Percentiles rank a stretch among this genome's conserved stretches.
phyloP scores from a whole-genome alignment of 2,329 filamentous ascomycete genomes.

The Penicillium palitans region DNA sequence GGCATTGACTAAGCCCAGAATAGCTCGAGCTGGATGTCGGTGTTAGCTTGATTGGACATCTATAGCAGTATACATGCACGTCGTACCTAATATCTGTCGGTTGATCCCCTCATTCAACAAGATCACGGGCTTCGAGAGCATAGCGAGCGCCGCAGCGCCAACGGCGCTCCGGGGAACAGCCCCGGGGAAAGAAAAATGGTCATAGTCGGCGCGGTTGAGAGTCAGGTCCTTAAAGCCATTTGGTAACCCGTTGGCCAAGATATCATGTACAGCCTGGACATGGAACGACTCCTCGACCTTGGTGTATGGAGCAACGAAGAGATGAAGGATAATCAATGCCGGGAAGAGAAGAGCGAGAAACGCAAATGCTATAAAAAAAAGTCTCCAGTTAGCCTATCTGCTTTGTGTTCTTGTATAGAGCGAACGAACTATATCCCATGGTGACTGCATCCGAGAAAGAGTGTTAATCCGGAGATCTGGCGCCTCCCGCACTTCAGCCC shows the following conservation, averaged over 20 bases:
- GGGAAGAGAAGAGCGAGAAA: conserved; percentile 58
- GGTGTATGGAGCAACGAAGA: conserved; percentile 78
- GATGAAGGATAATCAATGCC: conserved; percentile 64
- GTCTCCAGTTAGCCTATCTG: background rate
- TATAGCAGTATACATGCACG: background rate
- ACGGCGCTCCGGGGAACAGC: conserved; percentile 89
- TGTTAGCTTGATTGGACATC: conserved; percentile 5
- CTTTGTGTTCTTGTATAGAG: background rate
- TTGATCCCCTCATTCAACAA: conserved; percentile 59
- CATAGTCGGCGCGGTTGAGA: conserved; percentile 67
- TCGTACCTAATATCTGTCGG: conserved; percentile 56
- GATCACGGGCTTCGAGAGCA: conserved; percentile 67
- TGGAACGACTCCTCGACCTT: conserved; percentile 99
- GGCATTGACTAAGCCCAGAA: conserved; percentile 77
- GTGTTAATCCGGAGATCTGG: conserved; percentile 30
- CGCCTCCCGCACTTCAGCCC: conserved; percentile 32
- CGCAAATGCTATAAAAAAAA: conserved; percentile 43
- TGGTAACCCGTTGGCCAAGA: conserved; percentile 77
- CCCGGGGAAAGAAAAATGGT: conserved; percentile 87
- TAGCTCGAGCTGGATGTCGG: conserved; percentile 60
- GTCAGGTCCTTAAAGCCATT: conserved; percentile 46
- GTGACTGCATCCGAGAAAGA: conserved; percentile 21
- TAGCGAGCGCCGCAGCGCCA: conserved; percentile 74
- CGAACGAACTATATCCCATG: conserved; percentile 27
- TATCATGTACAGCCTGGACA: conserved; percentile 88